Conservation (phyloP, 306 rosid genomes). For the Chamaecrista fasciculata region DNA sequence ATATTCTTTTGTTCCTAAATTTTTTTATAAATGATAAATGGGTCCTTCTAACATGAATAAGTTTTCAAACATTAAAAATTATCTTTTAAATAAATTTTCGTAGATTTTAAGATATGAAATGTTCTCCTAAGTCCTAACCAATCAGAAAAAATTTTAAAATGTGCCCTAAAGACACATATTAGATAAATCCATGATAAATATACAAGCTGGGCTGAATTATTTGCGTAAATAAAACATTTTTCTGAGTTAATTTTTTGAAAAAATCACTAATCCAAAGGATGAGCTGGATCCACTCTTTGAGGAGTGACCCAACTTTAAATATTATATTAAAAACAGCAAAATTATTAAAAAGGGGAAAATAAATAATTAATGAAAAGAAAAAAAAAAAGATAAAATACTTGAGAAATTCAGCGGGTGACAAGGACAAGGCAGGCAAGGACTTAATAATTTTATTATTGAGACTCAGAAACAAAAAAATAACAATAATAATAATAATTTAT, state of each 20-base stretch:
- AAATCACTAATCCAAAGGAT: constrained; percentile 24
- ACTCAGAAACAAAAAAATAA: constrained; percentile 26
- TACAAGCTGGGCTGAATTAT: not conserved
- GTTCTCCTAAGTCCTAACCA: too few species aligned
- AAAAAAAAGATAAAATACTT: constrained; percentile 25
- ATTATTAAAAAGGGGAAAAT: constrained; percentile 8
- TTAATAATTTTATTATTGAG: constrained; percentile 42
- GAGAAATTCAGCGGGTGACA: constrained; percentile 49
- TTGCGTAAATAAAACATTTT: not conserved
- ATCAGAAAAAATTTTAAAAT: too few species aligned
- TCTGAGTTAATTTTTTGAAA: not conserved
- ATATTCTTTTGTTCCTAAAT: too few species aligned
- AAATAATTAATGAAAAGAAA: constrained; percentile 11
- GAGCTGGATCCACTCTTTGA: constrained; percentile 96
- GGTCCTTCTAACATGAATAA: too few species aligned
- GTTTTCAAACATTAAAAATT: too few species aligned
- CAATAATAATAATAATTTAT: too few species aligned
- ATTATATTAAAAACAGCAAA: constrained; percentile 31
- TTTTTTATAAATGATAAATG: too few species aligned
- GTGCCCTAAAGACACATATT: too few species aligned
- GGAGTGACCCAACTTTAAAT: constrained; percentile 54
- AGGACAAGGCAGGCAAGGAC: constrained; percentile 37
- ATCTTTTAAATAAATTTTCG: too few species aligned
- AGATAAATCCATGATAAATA: too few species aligned
- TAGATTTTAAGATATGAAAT: too few species aligned